Evolutionary conservation across 768 basidiomycete genomes (phyloP).

Genomic region (Boletus rubescentipes): DNA sequence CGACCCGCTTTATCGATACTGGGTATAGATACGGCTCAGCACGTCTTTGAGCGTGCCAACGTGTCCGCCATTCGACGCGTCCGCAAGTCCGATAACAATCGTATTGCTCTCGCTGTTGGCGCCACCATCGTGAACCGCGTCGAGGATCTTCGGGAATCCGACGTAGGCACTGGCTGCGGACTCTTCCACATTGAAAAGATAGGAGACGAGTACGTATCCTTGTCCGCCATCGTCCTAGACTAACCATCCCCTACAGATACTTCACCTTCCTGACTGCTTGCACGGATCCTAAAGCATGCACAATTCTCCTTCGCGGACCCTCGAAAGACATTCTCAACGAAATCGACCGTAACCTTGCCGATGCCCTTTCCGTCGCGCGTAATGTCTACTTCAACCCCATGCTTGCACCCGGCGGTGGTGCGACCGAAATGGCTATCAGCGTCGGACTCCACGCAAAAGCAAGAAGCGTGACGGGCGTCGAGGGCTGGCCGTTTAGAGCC

Average conservation of each 20-base stretch:
- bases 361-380: slow-evolving; percentile 96
- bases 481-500: slow-evolving; percentile 88
- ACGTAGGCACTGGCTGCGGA: slow-evolving; percentile 92
- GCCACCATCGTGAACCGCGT: slow-evolving; percentile 96
- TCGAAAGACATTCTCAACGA: slow-evolving; percentile 98
- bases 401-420: slow-evolving; percentile 94
- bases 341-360: slow-evolving; percentile 95
- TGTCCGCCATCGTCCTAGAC: background rate
- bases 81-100: slow-evolving; percentile 98
- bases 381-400: slow-evolving; percentile 96
- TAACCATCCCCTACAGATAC: slow-evolving; percentile 57
- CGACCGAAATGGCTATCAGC: slow-evolving; percentile 97
- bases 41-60: slow-evolving; percentile 82
- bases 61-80: slow-evolving; percentile 96
- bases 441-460: slow-evolving; percentile 84
- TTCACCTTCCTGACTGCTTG: slow-evolving; percentile 98
- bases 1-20: background rate
- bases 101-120: slow-evolving; percentile 92
- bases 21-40: slow-evolving; percentile 82
- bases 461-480: slow-evolving; percentile 78
- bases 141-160: slow-evolving; percentile 89
- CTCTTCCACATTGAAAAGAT: slow-evolving; percentile 97
- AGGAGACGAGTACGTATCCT: slow-evolving; percentile 74
- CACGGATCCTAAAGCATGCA: slow-evolving; percentile 90
- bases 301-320: slow-evolving; percentile 94